A percentile compares a stretch with the other conserved stretches of the same genome.
phyloP scores from a whole-genome alignment of 192 early-diverging fungal species.

The Linnemannia schmuckeri region DNA sequence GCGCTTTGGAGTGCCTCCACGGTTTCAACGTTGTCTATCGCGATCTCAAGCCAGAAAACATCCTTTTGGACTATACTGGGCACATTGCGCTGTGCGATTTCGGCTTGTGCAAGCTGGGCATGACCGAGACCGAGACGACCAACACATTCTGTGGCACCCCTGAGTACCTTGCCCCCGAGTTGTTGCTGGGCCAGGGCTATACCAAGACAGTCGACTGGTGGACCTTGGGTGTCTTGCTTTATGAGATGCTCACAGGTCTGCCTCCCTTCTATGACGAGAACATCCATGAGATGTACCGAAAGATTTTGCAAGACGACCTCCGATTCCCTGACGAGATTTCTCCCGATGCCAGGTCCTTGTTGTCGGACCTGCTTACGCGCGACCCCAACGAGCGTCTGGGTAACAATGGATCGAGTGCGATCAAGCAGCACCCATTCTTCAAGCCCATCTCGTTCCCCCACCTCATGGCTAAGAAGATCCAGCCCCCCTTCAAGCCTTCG shows the following conservation, averaged over 20 bases:
- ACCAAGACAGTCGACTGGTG: conserved; percentile 98
- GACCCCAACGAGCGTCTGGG: conserved; percentile 88
- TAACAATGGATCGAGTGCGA: conserved; percentile 87
- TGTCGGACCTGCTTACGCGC: conserved; percentile 81
- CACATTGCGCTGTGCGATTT: conserved; percentile 97
- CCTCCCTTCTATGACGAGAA: conserved; percentile 97
- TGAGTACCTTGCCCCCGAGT: conserved; percentile 97
- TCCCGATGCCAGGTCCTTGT: conserved; percentile 72
- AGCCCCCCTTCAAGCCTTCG: conserved; percentile 94
- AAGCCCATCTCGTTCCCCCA: conserved; percentile 90
- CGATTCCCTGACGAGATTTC: conserved; percentile 83
- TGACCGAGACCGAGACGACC: conserved; percentile 93
- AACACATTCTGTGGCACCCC: conserved; percentile 98
- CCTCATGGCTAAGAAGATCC: conserved; percentile 91
- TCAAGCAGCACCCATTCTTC: conserved; percentile 97
- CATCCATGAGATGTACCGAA: conserved; percentile 94
- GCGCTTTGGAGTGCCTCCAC: conserved; percentile 94
- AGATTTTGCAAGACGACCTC: conserved; percentile 93
- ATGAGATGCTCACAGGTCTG: conserved; percentile 90
- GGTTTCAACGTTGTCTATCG: conserved; percentile 92
- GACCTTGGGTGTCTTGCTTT: conserved; percentile 93
- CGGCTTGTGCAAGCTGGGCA: conserved; percentile 94
- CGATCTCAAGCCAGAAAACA: conserved; percentile 97
- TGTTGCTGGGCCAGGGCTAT: conserved; percentile 89
- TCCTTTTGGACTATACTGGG: conserved; percentile 92